These are phyloP conservation scores for Globisporangium cederbergense DNA, from an alignment of 352 stramenopile species.

Conservation along the genomic window DNA sequence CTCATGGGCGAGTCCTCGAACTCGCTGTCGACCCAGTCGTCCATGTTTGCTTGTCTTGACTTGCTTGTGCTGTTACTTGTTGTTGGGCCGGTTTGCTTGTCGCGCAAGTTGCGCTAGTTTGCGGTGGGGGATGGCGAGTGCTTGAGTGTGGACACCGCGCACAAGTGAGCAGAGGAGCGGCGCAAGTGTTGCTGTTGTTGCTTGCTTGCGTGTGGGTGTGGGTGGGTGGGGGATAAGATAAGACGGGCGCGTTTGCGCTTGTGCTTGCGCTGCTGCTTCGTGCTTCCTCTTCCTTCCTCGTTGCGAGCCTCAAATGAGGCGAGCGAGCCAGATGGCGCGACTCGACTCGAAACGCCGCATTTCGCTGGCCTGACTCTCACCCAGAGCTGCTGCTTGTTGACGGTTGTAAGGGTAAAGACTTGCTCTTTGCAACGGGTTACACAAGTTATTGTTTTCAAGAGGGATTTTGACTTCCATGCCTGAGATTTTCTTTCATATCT, in stretches of 20 bases:
- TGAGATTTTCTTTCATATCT: too few relatives aligned
- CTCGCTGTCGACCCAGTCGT: conserved; percentile 73
- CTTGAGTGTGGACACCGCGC: not conserved
- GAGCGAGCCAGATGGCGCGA: not conserved
- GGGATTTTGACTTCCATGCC: too few relatives aligned
- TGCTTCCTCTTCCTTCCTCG: not conserved
- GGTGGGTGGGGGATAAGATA: not conserved
- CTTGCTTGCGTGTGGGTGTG: too few relatives aligned
- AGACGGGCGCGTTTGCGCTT: not conserved
- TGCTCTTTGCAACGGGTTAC: too few relatives aligned
- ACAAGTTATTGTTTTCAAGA: too few relatives aligned
- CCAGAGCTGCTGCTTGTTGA: not conserved
- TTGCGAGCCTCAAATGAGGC: not conserved
- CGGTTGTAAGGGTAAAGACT: not conserved
- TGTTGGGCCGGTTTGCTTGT: not conserved
- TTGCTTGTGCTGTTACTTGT: not conserved
- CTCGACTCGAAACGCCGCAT: conserved; percentile 1
- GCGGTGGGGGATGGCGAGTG: not conserved
- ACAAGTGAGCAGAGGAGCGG: not conserved
- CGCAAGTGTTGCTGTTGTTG: not conserved
- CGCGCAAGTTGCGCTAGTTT: not conserved
- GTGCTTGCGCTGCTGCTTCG: too few relatives aligned
- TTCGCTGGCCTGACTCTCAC: conserved; percentile 2
- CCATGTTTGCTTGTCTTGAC: conserved; percentile 10
- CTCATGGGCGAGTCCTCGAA: conserved; percentile 65